Conservation (phyloP, 768 basidiomycete species). For the Amanita pseudoporphyria region DNA sequence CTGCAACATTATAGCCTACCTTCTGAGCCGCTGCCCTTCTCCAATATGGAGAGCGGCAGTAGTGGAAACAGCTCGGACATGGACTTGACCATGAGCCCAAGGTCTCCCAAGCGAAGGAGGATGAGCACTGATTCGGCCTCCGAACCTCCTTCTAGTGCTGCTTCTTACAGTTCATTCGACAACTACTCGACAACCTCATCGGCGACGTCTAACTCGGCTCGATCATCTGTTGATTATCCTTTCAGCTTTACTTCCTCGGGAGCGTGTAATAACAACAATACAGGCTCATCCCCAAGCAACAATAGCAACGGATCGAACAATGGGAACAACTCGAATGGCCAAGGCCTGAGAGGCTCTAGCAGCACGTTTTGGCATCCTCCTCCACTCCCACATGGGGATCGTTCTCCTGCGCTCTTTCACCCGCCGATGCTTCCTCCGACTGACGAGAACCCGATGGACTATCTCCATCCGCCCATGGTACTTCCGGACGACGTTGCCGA, state of each 20-base stretch:
- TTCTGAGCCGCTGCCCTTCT: conserved; percentile 46
- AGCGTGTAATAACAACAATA: conserved; percentile 10
- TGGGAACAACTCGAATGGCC: conserved; percentile 17
- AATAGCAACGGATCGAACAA: not conserved
- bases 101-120: conserved; percentile 57
- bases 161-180: conserved; percentile 55
- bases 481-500: conserved; percentile 53
- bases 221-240: conserved; percentile 60
- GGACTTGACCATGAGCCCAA: conserved; percentile 32
- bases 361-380: conserved; percentile 77
- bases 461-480: conserved; percentile 53
- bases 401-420: conserved; percentile 51
- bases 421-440: conserved; percentile 56
- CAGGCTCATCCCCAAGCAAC: conserved; percentile 10
- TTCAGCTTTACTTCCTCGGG: conserved; percentile 41
- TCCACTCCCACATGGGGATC: conserved; percentile 47
- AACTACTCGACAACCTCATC: conserved; percentile 52
- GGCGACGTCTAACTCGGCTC: conserved; percentile 44
- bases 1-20: conserved; percentile 38
- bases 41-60: conserved; percentile 13
- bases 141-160: conserved; percentile 53
- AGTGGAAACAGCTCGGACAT: conserved; percentile 31
- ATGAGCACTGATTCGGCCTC: conserved; percentile 54
- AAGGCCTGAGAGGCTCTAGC: conserved; percentile 44
- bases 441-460: conserved; percentile 66